phyloP scores from a whole-genome alignment of 306 rosid species.

The Fagus crenata region DNA sequence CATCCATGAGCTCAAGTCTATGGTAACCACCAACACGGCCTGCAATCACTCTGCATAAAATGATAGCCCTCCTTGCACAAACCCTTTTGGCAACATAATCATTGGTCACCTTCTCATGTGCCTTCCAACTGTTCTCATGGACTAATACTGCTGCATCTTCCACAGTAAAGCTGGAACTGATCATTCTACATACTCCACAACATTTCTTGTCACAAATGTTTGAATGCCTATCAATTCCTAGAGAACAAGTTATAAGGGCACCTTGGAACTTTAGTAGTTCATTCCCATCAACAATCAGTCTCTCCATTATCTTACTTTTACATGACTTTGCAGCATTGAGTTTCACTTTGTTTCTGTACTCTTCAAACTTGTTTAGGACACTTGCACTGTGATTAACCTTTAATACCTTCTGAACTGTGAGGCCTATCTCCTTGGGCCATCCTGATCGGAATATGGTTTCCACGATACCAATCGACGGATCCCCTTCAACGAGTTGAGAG shows the following conservation, averaged over 20 bases:
- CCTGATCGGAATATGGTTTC: slow-evolving; percentile 12
- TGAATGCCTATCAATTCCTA: slow-evolving; percentile 2
- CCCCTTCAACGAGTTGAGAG: slow-evolving; percentile 5
- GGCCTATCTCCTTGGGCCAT: slow-evolving; percentile 12
- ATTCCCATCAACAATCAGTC: slow-evolving; percentile 27
- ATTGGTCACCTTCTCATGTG: slow-evolving; percentile 28
- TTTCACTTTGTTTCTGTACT: slow-evolving; percentile 12
- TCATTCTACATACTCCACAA: slow-evolving; percentile 33
- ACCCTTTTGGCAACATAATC: neutral
- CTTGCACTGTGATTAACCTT: slow-evolving; percentile 19
- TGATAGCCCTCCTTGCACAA: slow-evolving; percentile 23
- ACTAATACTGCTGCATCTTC: slow-evolving; percentile 8
- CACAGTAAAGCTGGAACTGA: neutral
- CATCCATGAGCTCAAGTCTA: slow-evolving; percentile 1
- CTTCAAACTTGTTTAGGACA: slow-evolving; percentile 6
- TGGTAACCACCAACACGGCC: slow-evolving; percentile 25
- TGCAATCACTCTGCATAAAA: slow-evolving; percentile 36
- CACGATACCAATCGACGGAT: neutral
- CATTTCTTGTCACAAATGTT: slow-evolving; percentile 12
- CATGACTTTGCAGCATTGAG: neutral
- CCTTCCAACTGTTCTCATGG: slow-evolving; percentile 26
- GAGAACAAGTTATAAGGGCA: slow-evolving; percentile 17
- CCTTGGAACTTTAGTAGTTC: slow-evolving; percentile 27
- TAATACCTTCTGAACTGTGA: slow-evolving; percentile 17
- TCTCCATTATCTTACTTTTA: neutral